A percentile compares a stretch with the other conserved stretches of the same genome.
Evolutionary conservation across 257 asterid species (phyloP).

Genomic region (Solanum ossicruentum): DNA sequence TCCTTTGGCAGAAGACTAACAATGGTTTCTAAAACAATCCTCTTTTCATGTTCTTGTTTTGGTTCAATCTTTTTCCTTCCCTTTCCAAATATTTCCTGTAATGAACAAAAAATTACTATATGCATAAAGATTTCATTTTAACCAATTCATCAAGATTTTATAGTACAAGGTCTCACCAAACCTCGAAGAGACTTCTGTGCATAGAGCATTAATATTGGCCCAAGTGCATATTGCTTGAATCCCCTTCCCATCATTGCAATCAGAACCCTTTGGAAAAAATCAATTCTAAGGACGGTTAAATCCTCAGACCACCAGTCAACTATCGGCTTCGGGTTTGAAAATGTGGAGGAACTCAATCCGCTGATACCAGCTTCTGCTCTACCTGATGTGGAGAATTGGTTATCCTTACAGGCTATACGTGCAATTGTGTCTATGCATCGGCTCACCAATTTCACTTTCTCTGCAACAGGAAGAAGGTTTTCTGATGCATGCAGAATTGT

Average conservation of each 20-base stretch:
- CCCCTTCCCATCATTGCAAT: conserved; percentile 74
- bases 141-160: neutral
- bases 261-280: conserved; percentile 65
- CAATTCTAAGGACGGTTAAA: conserved; percentile 54
- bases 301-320: conserved; percentile 95
- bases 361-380: conserved; percentile 8
- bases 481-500: conserved; percentile 52
- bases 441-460: conserved; percentile 59
- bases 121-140: neutral
- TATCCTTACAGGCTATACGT: conserved; percentile 51
- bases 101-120: neutral
- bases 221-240: conserved; percentile 60
- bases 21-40: conserved; percentile 73
- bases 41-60: conserved; percentile 59
- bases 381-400: conserved; percentile 25
- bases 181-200: conserved; percentile 88
- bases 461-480: conserved; percentile 52
- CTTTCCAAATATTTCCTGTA: conserved; percentile 66
- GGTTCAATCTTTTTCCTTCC: conserved; percentile 61
- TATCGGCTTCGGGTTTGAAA: conserved; percentile 24
- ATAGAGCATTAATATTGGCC: conserved; percentile 74
- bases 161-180: conserved; percentile 65
- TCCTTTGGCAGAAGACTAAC: conserved; percentile 74
- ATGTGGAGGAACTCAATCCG: neutral
- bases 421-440: conserved; percentile 69